A percentile compares a stretch with the other conserved stretches of the same genome.
These are phyloP conservation scores for Fusarium tjaetaba DNA, from an alignment of 2,329 filamentous ascomycete genomes.

Conservation along the genomic window DNA sequence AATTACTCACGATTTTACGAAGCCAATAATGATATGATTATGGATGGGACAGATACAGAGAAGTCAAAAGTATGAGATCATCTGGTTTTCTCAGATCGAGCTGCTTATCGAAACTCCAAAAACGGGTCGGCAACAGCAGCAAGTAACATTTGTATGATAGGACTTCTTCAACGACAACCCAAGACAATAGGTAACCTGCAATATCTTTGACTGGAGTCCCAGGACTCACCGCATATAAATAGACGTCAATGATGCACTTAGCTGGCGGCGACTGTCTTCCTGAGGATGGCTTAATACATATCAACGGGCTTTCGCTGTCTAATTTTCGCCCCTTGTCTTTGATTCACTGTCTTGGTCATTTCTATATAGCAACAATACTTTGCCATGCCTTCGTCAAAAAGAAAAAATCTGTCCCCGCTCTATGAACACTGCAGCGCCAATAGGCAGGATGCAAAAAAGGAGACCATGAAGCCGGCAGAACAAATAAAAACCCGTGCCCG, in stretches of 20 bases:
- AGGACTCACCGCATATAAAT: not conserved
- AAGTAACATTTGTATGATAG: not conserved
- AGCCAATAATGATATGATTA: conserved; percentile 11
- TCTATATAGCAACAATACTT: conserved; percentile 26
- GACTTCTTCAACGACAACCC: not conserved
- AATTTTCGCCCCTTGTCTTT: not conserved
- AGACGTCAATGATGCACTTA: not conserved
- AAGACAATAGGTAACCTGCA: not conserved
- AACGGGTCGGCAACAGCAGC: not conserved
- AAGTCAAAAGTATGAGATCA: conserved; percentile 25
- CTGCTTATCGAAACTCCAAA: not conserved
- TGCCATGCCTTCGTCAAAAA: conserved; percentile 1
- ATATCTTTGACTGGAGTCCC: not conserved
- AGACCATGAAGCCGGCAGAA: conserved; percentile 15
- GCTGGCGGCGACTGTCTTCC: not conserved
- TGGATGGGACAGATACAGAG: conserved; percentile 6
- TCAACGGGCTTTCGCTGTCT: not conserved
- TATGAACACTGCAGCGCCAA: not conserved
- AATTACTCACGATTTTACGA: conserved; percentile 40
- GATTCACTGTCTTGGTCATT: not conserved
- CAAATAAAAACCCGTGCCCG: conserved; percentile 3
- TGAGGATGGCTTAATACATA: not conserved
- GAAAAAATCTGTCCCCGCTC: not conserved
- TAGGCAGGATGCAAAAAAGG: conserved; percentile 6
- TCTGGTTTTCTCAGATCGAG: conserved; percentile 2